Conservation (phyloP, 2,329 filamentous ascomycete species). For the Fusarium falciforme region DNA sequence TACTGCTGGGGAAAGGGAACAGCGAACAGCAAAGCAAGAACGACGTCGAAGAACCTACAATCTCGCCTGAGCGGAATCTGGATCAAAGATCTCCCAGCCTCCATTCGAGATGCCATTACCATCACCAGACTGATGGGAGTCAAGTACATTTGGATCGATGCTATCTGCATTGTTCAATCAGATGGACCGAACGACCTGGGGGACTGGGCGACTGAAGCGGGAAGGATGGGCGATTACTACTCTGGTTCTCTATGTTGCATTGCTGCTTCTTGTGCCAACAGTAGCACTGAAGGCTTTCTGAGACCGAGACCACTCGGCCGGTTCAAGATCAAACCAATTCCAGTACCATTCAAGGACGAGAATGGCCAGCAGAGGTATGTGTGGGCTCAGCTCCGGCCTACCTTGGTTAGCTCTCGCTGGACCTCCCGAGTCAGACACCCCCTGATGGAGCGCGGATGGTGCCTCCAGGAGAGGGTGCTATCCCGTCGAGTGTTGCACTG, state of each 20-base stretch:
- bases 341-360: background rate
- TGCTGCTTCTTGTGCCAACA: background rate
- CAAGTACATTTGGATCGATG: slow-evolving; percentile 1
- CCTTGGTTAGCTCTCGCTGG: background rate
- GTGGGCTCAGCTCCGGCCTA: background rate
- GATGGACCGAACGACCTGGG: background rate
- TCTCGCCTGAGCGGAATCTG: background rate
- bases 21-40: background rate
- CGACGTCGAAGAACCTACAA: background rate
- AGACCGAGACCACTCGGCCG: background rate
- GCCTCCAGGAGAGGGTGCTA: background rate
- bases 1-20: background rate
- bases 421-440: background rate
- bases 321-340: background rate
- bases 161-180: slow-evolving; percentile 5
- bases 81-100: background rate
- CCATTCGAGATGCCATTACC: background rate
- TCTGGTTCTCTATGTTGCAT: background rate
- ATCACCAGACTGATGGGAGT: background rate
- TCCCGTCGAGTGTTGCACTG: background rate
- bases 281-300: slow-evolving; percentile 2
- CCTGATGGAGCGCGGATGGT: background rate
- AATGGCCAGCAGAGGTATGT: background rate
- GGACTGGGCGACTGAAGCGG: slow-evolving; percentile 1
- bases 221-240: slow-evolving; percentile 8